phyloP scores from a whole-genome alignment of 2,329 filamentous ascomycete species.

The Paecilomyces dactylethromorphus region DNA sequence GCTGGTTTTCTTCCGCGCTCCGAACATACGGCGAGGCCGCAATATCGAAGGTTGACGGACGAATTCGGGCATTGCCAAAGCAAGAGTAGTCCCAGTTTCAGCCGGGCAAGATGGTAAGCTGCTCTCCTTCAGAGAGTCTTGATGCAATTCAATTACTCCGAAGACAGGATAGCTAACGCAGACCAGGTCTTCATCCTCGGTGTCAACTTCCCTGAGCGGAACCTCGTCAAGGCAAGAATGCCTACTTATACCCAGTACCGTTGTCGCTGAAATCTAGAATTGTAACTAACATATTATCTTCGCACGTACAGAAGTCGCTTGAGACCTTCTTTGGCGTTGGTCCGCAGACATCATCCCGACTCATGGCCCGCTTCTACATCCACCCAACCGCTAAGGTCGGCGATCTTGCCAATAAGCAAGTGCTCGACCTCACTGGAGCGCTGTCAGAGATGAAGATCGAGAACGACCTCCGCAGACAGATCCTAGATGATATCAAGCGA shows the following conservation, averaged over 20 bases:
- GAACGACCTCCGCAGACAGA: conserved; percentile 70
- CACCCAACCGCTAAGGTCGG: conserved; percentile 76
- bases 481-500: conserved; percentile 78
- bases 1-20: conserved; percentile 24
- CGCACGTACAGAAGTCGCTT: conserved; percentile 47
- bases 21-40: conserved; percentile 4
- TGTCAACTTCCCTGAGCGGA: conserved; percentile 75
- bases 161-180: neutral
- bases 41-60: neutral
- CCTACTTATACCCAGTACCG: conserved; percentile 4
- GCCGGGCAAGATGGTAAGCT: conserved; percentile 24
- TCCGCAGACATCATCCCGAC: conserved; percentile 58
- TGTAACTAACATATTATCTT: conserved; percentile 3
- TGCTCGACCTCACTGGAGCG: conserved; percentile 76
- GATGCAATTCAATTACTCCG: neutral
- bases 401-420: conserved; percentile 64
- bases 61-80: conserved; percentile 1
- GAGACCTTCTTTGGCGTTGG: conserved; percentile 84
- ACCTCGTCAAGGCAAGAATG: conserved; percentile 68
- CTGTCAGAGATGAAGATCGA: conserved; percentile 90
- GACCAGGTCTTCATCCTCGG: conserved; percentile 77
- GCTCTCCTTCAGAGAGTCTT: neutral
- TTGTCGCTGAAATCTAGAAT: conserved; percentile 3
- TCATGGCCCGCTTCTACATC: conserved; percentile 86
- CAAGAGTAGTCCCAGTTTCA: conserved; percentile 3